phyloP scores from a whole-genome alignment of 768 basidiomycete species.

The Agaricus sinodeliciosus region DNA sequence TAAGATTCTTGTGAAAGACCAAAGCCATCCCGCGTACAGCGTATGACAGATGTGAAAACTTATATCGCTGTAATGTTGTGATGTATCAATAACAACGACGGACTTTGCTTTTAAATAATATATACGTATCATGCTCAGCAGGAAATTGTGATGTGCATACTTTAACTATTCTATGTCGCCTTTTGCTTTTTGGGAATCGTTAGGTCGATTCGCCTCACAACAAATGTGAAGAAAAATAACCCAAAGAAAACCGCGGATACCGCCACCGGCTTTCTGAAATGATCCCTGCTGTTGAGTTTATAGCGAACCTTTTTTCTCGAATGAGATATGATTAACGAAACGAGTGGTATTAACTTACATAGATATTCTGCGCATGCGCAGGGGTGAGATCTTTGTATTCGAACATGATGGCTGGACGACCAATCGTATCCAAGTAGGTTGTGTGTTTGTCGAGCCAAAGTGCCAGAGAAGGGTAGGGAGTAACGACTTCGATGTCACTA shows the following conservation, averaged over 20 bases:
- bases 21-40: neutral
- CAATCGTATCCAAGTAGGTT: conserved; percentile 89
- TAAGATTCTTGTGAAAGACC: conserved; percentile 2
- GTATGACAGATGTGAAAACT: neutral
- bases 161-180: conserved; percentile 21
- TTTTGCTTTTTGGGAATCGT: conserved; percentile 40
- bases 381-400: conserved; percentile 70
- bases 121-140: neutral
- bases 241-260: conserved; percentile 66
- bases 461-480: conserved; percentile 72
- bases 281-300: conserved; percentile 71
- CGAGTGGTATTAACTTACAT: conserved; percentile 47
- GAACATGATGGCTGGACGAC: conserved; percentile 75
- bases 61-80: conserved; percentile 5
- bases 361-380: conserved; percentile 73
- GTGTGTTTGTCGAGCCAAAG: conserved; percentile 60
- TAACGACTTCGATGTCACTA: conserved; percentile 71
- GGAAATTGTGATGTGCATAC: conserved; percentile 13
- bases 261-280: conserved; percentile 79
- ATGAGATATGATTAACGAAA: neutral
- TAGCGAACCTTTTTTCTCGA: conserved; percentile 65
- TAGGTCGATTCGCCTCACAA: conserved; percentile 39
- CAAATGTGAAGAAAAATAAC: conserved; percentile 48
- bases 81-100: conserved; percentile 5
- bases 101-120: conserved; percentile 6